These are phyloP conservation scores for Panicum miliaceum DNA, from an alignment of 176 grass and related monocot genomes.

Conservation along the genomic window DNA sequence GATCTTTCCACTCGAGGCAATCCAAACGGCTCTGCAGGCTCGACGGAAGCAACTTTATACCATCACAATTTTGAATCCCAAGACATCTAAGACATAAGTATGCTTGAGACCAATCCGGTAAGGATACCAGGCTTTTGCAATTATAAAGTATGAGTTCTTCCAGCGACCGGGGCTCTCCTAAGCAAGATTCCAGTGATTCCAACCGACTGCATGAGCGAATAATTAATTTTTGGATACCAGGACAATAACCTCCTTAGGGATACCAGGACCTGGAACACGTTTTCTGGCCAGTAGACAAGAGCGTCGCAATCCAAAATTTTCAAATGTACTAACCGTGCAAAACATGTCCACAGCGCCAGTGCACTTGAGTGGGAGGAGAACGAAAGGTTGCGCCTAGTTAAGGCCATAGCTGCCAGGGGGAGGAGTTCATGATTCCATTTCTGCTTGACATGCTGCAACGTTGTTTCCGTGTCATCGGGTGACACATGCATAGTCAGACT, in stretches of 20 bases:
- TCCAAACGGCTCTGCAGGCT: background rate
- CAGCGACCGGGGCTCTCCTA: background rate
- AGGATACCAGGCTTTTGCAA: background rate
- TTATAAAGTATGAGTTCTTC: rapidly evolving
- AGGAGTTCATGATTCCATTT: background rate
- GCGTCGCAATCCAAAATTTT: rapidly evolving
- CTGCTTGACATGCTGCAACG: background rate
- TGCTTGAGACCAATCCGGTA: background rate
- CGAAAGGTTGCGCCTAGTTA: background rate
- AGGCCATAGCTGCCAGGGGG: background rate
- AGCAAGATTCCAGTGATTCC: background rate
- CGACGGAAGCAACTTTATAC: conserved; percentile 17
- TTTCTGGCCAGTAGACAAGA: conserved; percentile 12
- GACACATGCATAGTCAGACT: background rate
- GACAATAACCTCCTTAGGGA: background rate
- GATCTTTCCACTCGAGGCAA: background rate
- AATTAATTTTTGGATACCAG: background rate
- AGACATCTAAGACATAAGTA: background rate
- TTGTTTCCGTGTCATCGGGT: background rate
- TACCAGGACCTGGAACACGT: background rate
- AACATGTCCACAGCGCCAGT: background rate
- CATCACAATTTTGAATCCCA: rapidly evolving
- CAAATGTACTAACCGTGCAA: background rate
- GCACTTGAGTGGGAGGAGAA: background rate
- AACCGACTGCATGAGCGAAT: background rate